These are phyloP conservation scores for Xylariomycetidae sp. DNA, from an alignment of 2,329 filamentous ascomycete genomes.

Conservation along the genomic window DNA sequence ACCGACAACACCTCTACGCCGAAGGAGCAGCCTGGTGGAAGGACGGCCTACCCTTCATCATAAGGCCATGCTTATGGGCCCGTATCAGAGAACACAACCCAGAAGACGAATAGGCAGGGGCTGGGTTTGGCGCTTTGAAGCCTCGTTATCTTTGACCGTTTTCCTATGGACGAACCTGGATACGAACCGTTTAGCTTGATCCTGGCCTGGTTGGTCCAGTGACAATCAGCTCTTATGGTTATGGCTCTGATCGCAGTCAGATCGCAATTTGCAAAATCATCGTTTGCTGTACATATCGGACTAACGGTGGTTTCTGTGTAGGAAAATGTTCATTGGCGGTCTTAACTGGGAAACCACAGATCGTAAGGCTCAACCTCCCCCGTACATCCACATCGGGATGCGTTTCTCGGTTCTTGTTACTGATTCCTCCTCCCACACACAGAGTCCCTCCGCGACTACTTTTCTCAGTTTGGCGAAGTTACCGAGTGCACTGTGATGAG, in stretches of 20 bases:
- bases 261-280: too few relatives aligned
- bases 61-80: too few relatives aligned
- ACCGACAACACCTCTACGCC: too few relatives aligned
- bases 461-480: slow-evolving; percentile 95
- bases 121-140: slow-evolving; percentile 9
- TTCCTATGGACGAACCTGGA: slow-evolving; percentile 3
- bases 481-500: slow-evolving; percentile 99
- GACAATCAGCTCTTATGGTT: slow-evolving; percentile 7
- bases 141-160: slow-evolving; percentile 6
- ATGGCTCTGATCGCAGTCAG: too few relatives aligned
- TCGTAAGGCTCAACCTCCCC: slow-evolving; percentile 53
- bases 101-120: slow-evolving; percentile 15
- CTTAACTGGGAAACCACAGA: slow-evolving; percentile 99
- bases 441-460: slow-evolving; percentile 97
- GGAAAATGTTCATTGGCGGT: slow-evolving; percentile 99
- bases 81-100: too few relatives aligned
- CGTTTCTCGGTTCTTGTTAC: too few relatives aligned
- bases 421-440: too few relatives aligned
- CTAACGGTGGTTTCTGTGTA: slow-evolving; percentile 37
- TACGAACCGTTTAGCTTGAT: slow-evolving; percentile 5
- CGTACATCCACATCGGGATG: too few relatives aligned
- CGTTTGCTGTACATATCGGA: slow-evolving; percentile 6
- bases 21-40: too few relatives aligned
- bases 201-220: slow-evolving; percentile 15
- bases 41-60: too few relatives aligned